Percentiles rank a stretch among this genome's conserved stretches.
phyloP scores from a whole-genome alignment of 2,329 filamentous ascomycete genomes.

The Xylaria sp. region DNA sequence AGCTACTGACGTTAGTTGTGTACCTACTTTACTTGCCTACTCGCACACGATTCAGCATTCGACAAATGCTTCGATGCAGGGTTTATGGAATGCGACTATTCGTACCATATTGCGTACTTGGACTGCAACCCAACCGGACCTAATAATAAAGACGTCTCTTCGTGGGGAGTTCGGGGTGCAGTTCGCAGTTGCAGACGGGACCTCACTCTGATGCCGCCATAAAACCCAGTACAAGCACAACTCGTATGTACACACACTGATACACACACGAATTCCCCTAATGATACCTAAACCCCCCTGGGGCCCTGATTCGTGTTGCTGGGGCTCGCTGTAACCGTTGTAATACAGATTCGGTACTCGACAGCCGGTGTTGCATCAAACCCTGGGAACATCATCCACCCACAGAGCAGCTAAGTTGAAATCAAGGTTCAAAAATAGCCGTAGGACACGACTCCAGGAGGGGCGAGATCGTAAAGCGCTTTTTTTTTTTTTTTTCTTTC shows the following conservation, averaged over 20 bases:
- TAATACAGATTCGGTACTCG: constrained; percentile 26
- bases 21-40: neutral
- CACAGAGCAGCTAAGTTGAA: constrained; percentile 12
- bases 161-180: too few species aligned
- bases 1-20: too few species aligned
- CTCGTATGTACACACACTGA: too few species aligned
- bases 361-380: constrained; percentile 19
- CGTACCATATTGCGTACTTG: too few species aligned
- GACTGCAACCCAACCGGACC: too few species aligned
- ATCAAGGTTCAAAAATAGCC: constrained; percentile 15
- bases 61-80: constrained; percentile 11
- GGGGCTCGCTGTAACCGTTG: constrained; percentile 25
- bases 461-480: neutral
- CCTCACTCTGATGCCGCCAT: too few species aligned
- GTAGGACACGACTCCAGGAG: constrained; percentile 6
- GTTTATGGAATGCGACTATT: neutral
- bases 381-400: constrained; percentile 20
- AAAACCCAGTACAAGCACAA: too few species aligned
- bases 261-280: too few species aligned
- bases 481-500: neutral
- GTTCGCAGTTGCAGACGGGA: too few species aligned
- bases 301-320: too few species aligned
- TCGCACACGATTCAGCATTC: neutral
- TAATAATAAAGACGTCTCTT: too few species aligned
- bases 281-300: too few species aligned